These are phyloP conservation scores for Candida xyloterini DNA, from an alignment of 805 yeast genomes.

Conservation along the genomic window DNA sequence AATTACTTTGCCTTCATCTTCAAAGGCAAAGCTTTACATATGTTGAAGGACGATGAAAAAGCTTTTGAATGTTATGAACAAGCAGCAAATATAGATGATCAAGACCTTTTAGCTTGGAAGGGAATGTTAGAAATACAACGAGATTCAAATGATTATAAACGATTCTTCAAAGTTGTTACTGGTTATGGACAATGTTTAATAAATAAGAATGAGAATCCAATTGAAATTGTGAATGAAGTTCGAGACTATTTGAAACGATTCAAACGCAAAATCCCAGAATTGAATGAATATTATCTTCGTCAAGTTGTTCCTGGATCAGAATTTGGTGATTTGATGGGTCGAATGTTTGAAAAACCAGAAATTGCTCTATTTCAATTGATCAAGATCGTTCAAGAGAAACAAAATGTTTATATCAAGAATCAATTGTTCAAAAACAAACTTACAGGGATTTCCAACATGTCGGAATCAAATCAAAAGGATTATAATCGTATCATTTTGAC, in stretches of 20 bases:
- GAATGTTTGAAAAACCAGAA: conserved; percentile 44
- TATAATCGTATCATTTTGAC: conserved; percentile 44
- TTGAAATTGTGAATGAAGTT: conserved; percentile 49
- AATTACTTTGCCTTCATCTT: conserved; percentile 69
- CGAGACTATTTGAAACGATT: conserved; percentile 40
- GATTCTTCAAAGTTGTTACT: conserved; percentile 48
- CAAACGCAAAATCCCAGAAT: conserved; percentile 23
- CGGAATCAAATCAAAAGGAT: conserved; percentile 37
- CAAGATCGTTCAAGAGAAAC: conserved; percentile 38
- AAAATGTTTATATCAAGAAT: conserved; percentile 40
- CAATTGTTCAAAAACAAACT: conserved; percentile 46
- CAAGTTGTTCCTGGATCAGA: conserved; percentile 54
- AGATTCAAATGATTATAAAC: conserved; percentile 35
- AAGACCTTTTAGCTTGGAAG: conserved; percentile 71
- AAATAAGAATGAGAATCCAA: conserved; percentile 42
- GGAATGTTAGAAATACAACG: conserved; percentile 58
- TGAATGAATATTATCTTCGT: conserved; percentile 47
- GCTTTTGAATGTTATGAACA: conserved; percentile 44
- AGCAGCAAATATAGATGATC: conserved; percentile 51
- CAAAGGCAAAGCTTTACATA: conserved; percentile 65
- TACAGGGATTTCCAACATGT: conserved; percentile 43
- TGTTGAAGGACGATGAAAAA: conserved; percentile 35
- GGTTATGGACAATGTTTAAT: conserved; percentile 41
- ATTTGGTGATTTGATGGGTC: conserved; percentile 51
- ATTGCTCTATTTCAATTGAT: conserved; percentile 45